A percentile compares a stretch with the other conserved stretches of the same genome.
Evolutionary conservation across 495 filamentous ascomycete genomes (phyloP).

Genomic region (Corynascus novoguineensis): DNA sequence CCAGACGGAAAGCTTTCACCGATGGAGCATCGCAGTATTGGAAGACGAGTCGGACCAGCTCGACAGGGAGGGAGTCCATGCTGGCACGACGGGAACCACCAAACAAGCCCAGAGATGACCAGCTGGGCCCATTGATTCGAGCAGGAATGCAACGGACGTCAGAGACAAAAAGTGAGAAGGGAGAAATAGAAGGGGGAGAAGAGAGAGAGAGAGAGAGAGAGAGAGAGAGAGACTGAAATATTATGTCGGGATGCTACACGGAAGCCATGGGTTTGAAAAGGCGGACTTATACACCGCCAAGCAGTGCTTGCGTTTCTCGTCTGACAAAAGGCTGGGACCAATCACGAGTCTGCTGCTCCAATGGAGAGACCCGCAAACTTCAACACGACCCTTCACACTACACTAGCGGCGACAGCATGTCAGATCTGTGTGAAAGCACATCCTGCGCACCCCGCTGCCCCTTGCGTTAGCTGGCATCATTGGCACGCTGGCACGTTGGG

Average conservation of each 20-base stretch:
- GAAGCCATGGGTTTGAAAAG: not conserved
- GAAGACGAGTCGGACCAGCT: slow-evolving; percentile 45
- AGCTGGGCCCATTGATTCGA: slow-evolving; percentile 9
- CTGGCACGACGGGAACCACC: slow-evolving; percentile 13
- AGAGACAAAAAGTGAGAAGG: not conserved
- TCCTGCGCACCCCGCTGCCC: slow-evolving; percentile 6
- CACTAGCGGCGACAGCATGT: slow-evolving; percentile 1
- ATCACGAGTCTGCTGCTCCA: not conserved
- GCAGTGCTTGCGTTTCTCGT: slow-evolving; percentile 7
- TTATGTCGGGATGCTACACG: not conserved
- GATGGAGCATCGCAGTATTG: slow-evolving; percentile 37
- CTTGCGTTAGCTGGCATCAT: slow-evolving; percentile 18
- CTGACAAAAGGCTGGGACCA: slow-evolving; percentile 6
- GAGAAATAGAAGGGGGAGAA: not conserved
- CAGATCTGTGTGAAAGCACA: not conserved
- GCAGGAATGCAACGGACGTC: slow-evolving; percentile 1
- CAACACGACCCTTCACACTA: too few species aligned
- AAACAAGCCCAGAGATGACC: slow-evolving; percentile 4
- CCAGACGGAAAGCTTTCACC: slow-evolving; percentile 38
- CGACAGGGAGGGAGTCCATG: slow-evolving; percentile 41
- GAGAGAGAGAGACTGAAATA: not conserved
- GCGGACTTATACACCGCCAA: slow-evolving; percentile 15
- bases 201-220: not conserved
- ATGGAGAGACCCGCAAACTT: too few species aligned
- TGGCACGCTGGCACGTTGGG: slow-evolving; percentile 6